phyloP scores from a whole-genome alignment of 2,329 filamentous ascomycete species.

The Dactylella cylindrospora region DNA sequence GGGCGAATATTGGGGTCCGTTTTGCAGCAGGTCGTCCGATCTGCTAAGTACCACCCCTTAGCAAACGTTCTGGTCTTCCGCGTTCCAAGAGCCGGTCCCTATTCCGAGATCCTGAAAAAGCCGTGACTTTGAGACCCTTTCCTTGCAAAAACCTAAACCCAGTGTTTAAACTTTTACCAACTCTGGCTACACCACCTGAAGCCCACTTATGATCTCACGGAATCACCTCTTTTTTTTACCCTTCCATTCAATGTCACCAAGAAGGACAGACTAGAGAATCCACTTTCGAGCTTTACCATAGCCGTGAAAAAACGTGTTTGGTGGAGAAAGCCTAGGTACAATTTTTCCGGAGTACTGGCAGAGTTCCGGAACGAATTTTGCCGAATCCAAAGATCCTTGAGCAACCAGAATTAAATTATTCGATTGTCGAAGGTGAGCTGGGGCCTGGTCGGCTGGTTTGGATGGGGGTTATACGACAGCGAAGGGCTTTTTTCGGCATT shows the following conservation, averaged over 20 bases:
- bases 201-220: too few relatives aligned
- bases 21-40: slow-evolving; percentile 6
- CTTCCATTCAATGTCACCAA: too few relatives aligned
- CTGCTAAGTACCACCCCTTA: slow-evolving; percentile 11
- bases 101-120: slow-evolving; percentile 8
- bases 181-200: too few relatives aligned
- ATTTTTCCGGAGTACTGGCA: slow-evolving; percentile 41
- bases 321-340: slow-evolving; percentile 26
- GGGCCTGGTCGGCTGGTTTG: slow-evolving; percentile 4
- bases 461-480: slow-evolving; percentile 5
- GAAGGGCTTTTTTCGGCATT: slow-evolving; percentile 15
- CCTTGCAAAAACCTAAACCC: too few relatives aligned
- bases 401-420: too few relatives aligned
- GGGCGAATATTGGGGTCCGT: too few relatives aligned
- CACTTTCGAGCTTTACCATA: background rate
- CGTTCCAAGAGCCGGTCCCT: slow-evolving; percentile 12
- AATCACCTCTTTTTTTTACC: too few relatives aligned
- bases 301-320: background rate
- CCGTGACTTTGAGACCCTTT: too few relatives aligned
- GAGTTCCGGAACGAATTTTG: slow-evolving; percentile 43
- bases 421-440: slow-evolving; percentile 25
- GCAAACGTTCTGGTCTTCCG: slow-evolving; percentile 26
- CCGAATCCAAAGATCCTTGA: slow-evolving; percentile 33
- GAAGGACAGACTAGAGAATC: too few relatives aligned
- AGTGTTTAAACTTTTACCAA: too few relatives aligned